These are phyloP conservation scores for Penicillium hordei DNA, from an alignment of 2,329 filamentous ascomycete species.

Conservation along the genomic window DNA sequence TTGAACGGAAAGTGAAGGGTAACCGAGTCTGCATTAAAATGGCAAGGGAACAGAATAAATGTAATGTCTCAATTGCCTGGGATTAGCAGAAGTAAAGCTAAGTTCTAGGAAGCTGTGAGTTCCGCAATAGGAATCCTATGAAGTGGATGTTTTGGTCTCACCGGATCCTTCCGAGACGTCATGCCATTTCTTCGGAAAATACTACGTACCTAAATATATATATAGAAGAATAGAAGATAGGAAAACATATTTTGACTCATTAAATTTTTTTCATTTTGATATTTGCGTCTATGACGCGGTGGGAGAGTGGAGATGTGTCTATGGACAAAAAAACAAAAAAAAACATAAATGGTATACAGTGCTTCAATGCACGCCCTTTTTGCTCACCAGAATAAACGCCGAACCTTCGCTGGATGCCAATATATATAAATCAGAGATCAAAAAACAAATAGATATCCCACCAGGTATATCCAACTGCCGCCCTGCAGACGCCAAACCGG, in stretches of 20 bases:
- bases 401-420: constrained; percentile 25
- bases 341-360: constrained; percentile 25
- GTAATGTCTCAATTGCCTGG: neutral
- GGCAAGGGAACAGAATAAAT: neutral
- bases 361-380: constrained; percentile 19
- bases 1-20: neutral
- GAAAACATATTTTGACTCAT: constrained; percentile 7
- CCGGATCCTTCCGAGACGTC: constrained; percentile 1
- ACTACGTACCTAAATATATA: neutral
- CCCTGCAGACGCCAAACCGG: constrained; percentile 30
- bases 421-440: constrained; percentile 9
- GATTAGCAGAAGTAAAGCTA: neutral
- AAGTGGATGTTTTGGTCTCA: neutral
- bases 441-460: constrained; percentile 8
- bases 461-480: constrained; percentile 25
- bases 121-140: neutral
- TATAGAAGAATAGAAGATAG: neutral
- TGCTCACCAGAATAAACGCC: constrained; percentile 22
- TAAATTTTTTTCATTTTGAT: constrained; percentile 27
- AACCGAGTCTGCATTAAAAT: neutral
- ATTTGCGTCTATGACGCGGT: constrained; percentile 20
- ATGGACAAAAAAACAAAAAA: constrained; percentile 18
- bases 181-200: neutral
- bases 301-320: constrained; percentile 31
- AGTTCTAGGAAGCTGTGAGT: neutral